Evolutionary conservation across 2,329 filamentous ascomycete genomes (phyloP).

Genomic region (Monilinia laxa): DNA sequence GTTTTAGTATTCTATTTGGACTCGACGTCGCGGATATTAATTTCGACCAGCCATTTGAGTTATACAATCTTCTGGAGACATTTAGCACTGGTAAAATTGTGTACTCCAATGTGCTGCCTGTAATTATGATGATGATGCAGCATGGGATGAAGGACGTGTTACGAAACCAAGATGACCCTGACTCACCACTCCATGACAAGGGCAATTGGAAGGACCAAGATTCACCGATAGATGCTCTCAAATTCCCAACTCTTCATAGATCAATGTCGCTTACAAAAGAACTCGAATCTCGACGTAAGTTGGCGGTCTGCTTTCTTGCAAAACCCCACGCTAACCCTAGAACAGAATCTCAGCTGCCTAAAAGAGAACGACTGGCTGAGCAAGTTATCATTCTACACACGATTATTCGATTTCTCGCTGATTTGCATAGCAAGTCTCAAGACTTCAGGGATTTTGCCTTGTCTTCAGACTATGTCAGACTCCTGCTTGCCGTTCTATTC

Average conservation of each 20-base stretch:
- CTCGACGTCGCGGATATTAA: conserved; percentile 74
- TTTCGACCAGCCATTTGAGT: conserved; percentile 70
- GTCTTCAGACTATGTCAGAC: conserved; percentile 76
- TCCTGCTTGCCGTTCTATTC: conserved; percentile 77
- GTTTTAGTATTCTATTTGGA: conserved; percentile 85
- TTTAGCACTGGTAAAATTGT: conserved; percentile 69
- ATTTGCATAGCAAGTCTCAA: conserved; percentile 73
- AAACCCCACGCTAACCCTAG: conserved; percentile 20
- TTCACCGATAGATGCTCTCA: conserved; percentile 28
- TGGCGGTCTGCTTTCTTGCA: background rate
- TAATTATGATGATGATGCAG: conserved; percentile 85
- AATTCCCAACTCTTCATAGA: conserved; percentile 39
- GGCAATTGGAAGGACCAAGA: conserved; percentile 33
- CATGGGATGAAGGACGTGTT: conserved; percentile 73
- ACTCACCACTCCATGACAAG: conserved; percentile 48
- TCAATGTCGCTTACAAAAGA: conserved; percentile 68
- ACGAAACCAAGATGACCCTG: conserved; percentile 59
- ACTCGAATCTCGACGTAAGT: conserved; percentile 54
- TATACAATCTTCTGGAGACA: conserved; percentile 69
- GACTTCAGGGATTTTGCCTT: conserved; percentile 81
- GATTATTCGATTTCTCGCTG: conserved; percentile 74
- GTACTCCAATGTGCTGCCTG: conserved; percentile 74
- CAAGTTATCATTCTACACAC: conserved; percentile 70
- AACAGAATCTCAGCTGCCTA: conserved; percentile 44
- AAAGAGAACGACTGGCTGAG: conserved; percentile 52